Base-by-base conservation (phyloP, 2,329 filamentous ascomycete species). In the Hypoxylon sp. region DNA sequence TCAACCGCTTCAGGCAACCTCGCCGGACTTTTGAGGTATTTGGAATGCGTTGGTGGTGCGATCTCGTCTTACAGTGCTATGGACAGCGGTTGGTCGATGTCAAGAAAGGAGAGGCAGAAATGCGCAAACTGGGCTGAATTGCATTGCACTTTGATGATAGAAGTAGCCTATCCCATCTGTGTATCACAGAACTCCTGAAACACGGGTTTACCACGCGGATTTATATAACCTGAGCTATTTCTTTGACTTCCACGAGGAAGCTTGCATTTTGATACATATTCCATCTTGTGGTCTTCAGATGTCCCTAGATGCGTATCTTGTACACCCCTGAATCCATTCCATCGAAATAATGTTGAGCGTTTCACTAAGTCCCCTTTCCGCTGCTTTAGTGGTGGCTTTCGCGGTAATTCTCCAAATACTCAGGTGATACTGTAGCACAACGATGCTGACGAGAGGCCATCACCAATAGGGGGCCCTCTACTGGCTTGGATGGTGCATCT, bases 401-500 rank as follows among this genome's bases (percentile, higher is more conserved):
- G 7, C 30, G 59, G 66, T 69, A 69, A 36, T 32, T 32, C 7
- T 4, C 34, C 17, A 28, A 30, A 30, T 30, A 13, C 19, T 32
- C n/a, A 14, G 34, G n/a, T 32, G 13, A 30, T 23, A 41, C n/a
- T 30, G 13, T 23, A 23, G 13, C 48, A 51, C n/a, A 23, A 11
- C 10, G 34, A 19, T 36, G 21, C 58, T 65, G 30, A 63, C 43
- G 34, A 36, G 3, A 5, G 14, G 19, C 10, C 21, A 21, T 41
- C 45, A 28, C 34, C 45, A 25, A 25, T 25, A 69, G 66, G 66
- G 66, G 19, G 11, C 50, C 9, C 3, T 67, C 7, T 70, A 71
- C 52, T 62, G 52, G 48, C 0, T 75, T n/a, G 63, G 60, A 10
- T 70, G 68, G 71, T 66, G 63, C 45, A 55, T 75, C 13, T 76